Evolutionary conservation across 306 rosid species (phyloP), one percentile per base, ranked within the genome.

Genomic region (Castanea sativa): DNA sequence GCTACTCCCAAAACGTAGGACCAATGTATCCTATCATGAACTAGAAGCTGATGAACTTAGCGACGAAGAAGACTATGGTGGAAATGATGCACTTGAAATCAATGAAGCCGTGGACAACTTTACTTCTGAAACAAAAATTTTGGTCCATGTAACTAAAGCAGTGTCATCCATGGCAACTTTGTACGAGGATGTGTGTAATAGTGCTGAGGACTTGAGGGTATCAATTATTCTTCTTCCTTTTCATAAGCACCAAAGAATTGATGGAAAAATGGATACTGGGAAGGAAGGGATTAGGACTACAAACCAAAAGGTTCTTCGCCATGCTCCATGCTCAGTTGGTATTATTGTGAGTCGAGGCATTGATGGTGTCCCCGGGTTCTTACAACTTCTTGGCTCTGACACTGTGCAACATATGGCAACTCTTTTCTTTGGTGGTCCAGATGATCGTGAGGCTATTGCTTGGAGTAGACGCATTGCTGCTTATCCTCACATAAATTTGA

Each of bases 191-290:
- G 94, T 92, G 9, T 90, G 99, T 78, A 92, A 75, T 30, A 87
- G 82, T 1, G 93, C 98, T 0, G 99, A 95, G 78, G 97, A 92
- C 78, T 77, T 92, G 7, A 87, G 89, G 18, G 90, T 83, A 1
- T 83, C 99, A 0, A 20, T 88, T 43, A 81, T 95, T 27, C 69
- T 95, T 51, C 67, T 90, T 55, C 99, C 98, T 5, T 95, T 95
- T 56, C 98, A 92, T 76, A 95, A 95, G 69, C 98, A 95, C 73
- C 97, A 95, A 29, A 69, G 97, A 3, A 95, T 95, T 3, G 99
- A 95, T 63, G 97, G 99, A 35, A 92, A 91, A 70, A 79, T 92
- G 89, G 99, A 95, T 80, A 85, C 88, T 4, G 97, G 97, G 11
- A 95, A 90, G 29, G 97, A 95, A 64, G 98, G 90, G 4, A 84